Conservation (phyloP, 2,329 filamentous ascomycete species). For the Dactylellina sp. region DNA sequence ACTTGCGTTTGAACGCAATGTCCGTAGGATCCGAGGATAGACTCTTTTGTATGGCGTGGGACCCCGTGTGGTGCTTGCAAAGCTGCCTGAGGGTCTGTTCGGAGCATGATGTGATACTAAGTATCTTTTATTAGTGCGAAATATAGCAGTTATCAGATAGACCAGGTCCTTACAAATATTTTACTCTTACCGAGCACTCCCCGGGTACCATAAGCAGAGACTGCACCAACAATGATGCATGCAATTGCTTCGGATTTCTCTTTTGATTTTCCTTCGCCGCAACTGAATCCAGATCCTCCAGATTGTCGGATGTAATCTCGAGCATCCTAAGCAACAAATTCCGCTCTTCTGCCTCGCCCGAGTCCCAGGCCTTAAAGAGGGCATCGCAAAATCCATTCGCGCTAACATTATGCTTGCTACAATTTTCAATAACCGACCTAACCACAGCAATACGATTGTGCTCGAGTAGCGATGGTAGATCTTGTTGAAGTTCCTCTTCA, state of each 20-base stretch:
- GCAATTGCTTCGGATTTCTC: constrained; percentile 70
- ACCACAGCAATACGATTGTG: constrained; percentile 82
- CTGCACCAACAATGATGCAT: constrained; percentile 85
- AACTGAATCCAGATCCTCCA: constrained; percentile 67
- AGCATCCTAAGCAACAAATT: constrained; percentile 72
- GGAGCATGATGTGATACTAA: constrained; percentile 72
- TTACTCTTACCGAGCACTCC: constrained; percentile 47
- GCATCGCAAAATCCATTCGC: constrained; percentile 66
- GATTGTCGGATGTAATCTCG: constrained; percentile 68
- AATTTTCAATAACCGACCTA: constrained; percentile 84
- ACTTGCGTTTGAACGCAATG: constrained; percentile 70
- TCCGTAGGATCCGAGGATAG: constrained; percentile 67
- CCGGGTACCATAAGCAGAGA: constrained; percentile 81
- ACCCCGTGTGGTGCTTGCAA: constrained; percentile 72
- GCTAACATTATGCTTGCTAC: constrained; percentile 74
- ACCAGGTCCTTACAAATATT: constrained; percentile 65
- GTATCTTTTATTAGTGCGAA: constrained; percentile 62
- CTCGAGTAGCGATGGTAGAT: constrained; percentile 78
- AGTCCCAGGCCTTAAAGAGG: constrained; percentile 69
- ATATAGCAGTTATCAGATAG: too few species aligned
- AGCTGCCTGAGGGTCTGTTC: constrained; percentile 72
- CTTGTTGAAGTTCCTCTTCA: constrained; percentile 77
- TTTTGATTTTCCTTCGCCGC: constrained; percentile 68
- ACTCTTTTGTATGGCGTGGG: constrained; percentile 74
- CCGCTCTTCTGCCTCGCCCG: constrained; percentile 63